Base-by-base conservation (phyloP, 768 basidiomycete genomes). In the Pisolithus orientalis region DNA sequence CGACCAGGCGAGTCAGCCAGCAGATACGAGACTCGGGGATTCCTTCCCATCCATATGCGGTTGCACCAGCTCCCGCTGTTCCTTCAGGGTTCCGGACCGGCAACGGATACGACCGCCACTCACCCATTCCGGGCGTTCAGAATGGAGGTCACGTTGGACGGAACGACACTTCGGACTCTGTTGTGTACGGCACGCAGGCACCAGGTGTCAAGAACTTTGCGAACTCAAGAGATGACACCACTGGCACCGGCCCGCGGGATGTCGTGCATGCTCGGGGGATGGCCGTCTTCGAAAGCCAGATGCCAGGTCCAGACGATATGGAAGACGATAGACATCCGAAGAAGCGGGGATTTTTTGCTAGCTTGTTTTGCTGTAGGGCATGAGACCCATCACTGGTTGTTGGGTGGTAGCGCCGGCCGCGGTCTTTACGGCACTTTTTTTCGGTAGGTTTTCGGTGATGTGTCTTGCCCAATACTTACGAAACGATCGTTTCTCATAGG, bases 1-100 rank as follows among this genome's bases (percentile, higher is more conserved):
- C 76, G 7, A 82, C 82, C 60, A 78, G 87, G 48, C 80, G 88
- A 38, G 76, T 76, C 3, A 88, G 87, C 61, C 84, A 86, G 62
- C 80, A 79, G 48, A 79, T 78, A 50, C 72, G 77, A 50, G 77
- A 79, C 31, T 60, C 65, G 29, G 75, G 75, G 9, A 73, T 84
- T 39, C 69, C 76, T 17, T 71, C 83, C 29, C 88, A 90, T 62
- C 88, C 88, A 31, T 90, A 90, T 52, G 88, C 87, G 8, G 74
- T 79, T 34, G 79, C 82, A 6, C 80, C 83, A 6, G 79, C 75
- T 51, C 71, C 80, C 1, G 40, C 25, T 21, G 25, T 42, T 34
- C 44, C 44, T 6, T 77, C 72, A 40, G 80, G 78, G 3, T 83
- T 82, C 62, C 81, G 84, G 16, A 66, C 65, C 27, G 68, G 70